Percentiles rank a stretch among this genome's conserved stretches.
These are phyloP conservation scores for Trichoderma cornu-damae DNA, from an alignment of 2,329 filamentous ascomycete genomes.

Conservation along the genomic window DNA sequence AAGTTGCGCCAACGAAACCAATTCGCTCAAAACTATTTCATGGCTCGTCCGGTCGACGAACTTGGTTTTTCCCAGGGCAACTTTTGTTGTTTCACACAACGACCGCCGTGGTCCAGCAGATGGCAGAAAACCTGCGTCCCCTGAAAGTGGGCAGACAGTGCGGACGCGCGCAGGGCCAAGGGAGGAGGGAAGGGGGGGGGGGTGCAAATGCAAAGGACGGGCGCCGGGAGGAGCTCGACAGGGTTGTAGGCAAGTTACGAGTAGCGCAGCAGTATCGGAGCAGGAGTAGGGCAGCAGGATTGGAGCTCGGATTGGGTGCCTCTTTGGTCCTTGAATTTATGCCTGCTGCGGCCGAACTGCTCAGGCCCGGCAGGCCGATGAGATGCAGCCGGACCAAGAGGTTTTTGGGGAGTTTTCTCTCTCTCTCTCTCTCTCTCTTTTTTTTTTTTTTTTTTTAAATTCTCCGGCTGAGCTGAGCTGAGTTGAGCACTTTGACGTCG, in stretches of 20 bases:
- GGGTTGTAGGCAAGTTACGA: neutral
- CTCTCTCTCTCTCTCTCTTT: too few relatives aligned
- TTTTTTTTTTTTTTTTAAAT: too few relatives aligned
- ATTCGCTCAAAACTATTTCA: conserved; percentile 40
- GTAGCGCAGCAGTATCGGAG: conserved; percentile 9
- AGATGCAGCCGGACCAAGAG: conserved; percentile 20
- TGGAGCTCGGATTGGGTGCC: conserved; percentile 18
- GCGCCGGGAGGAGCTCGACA: neutral
- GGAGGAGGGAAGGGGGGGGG: conserved; percentile 14
- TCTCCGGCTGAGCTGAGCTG: conserved; percentile 5
- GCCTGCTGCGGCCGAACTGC: neutral
- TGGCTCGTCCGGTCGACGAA: conserved; percentile 33
- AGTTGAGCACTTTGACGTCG: conserved; percentile 1
- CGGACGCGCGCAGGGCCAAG: conserved; percentile 19
- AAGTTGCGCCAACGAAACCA: conserved; percentile 35
- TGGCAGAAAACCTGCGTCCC: conserved; percentile 20
- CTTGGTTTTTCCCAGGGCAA: conserved; percentile 26
- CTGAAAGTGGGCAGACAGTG: conserved; percentile 19
- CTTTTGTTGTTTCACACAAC: conserved; percentile 30
- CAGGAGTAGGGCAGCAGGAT: conserved; percentile 15
- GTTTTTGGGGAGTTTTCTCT: conserved; percentile 9
- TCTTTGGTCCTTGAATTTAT: conserved; percentile 7
- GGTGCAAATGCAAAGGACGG: too few relatives aligned
- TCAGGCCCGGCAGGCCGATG: conserved; percentile 22
- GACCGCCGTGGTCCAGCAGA: conserved; percentile 24